Evolutionary conservation across 805 yeast species (phyloP).

Genomic region (Zygosaccharomyces rouxii): DNA sequence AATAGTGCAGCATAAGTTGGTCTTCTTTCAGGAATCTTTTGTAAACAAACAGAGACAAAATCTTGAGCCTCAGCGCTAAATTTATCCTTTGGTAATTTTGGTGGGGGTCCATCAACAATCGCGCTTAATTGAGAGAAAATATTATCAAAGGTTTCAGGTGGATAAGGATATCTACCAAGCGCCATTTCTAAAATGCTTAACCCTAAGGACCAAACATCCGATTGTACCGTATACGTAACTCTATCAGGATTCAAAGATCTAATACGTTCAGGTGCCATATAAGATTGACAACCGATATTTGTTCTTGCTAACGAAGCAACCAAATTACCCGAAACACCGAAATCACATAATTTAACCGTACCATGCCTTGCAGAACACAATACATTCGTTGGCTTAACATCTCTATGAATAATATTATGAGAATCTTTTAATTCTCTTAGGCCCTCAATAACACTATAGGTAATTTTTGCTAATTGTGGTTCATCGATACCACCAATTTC

Average conservation of each 20-base stretch:
- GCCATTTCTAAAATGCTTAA: slow-evolving; percentile 83
- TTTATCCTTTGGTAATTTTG: slow-evolving; percentile 57
- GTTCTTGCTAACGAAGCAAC: slow-evolving; percentile 95
- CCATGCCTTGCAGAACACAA: slow-evolving; percentile 71
- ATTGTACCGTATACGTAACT: slow-evolving; percentile 81
- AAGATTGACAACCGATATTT: slow-evolving; percentile 94
- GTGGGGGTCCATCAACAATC: slow-evolving; percentile 94
- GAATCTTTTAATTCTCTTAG: slow-evolving; percentile 78
- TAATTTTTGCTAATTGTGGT: slow-evolving; percentile 69
- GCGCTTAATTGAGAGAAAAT: slow-evolving; percentile 92
- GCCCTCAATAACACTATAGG: slow-evolving; percentile 77
- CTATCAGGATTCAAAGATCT: slow-evolving; percentile 69
- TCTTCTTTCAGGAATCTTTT: slow-evolving; percentile 74
- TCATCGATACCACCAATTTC: slow-evolving; percentile 65
- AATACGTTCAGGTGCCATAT: slow-evolving; percentile 98
- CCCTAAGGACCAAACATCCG: slow-evolving; percentile 95
- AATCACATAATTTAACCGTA: slow-evolving; percentile 88
- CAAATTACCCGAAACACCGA: slow-evolving; percentile 92
- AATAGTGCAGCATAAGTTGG: slow-evolving; percentile 76
- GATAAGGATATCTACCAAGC: slow-evolving; percentile 91
- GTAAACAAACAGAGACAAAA: slow-evolving; percentile 72
- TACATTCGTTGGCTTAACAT: slow-evolving; percentile 94
- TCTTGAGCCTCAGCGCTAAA: slow-evolving; percentile 75
- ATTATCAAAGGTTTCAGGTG: slow-evolving; percentile 86
- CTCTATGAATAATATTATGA: slow-evolving; percentile 92